Evolutionary conservation across 768 basidiomycete genomes (phyloP), one percentile per base, ranked within the genome.

Genomic region (Pholiota conissans): DNA sequence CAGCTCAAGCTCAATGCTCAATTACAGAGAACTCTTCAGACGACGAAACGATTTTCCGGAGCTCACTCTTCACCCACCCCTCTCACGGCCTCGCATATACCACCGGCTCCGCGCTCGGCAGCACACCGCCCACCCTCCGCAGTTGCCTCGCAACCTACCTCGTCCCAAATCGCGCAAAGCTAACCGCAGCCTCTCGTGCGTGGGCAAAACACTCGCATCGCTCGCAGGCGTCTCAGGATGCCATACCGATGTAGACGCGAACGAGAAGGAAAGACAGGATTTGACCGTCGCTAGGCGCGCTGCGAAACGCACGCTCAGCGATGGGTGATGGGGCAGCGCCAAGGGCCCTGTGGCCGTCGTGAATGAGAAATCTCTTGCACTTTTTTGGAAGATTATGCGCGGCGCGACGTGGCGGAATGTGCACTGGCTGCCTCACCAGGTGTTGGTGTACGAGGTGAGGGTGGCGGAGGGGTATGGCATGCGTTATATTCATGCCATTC

Each of bases 131-230:
- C 2, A 75, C 78, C 0, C 62, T 65, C 3, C 73, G 79, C n/a
- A 67, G 67, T 6, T 87, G 86, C 64, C 75, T 83, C 5, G 66
- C 70, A 11, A 84, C 85, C 1, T 88, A 84, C 65, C 68, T 76
- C 3, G 60, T 74, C 20, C 70, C 79, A 3, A 86, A 84, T 59
- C 79, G 66, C 18, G 79, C 71, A 30, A 78, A 74, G 1, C 75
- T 88, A 40, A 83, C 76, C 2, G 79, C 81, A 3, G 86, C 86
- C 13, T 81, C 84, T 1, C 79, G 84, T 26, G 85, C 86, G 5
- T 88, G 85, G 85, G 78, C 84, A 2, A 88, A 88, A 60, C 86
- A 88, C 60, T 77, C 79, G 1, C 85, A 85, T 59, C 74, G 86
- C 24, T 87, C 85, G 26, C 68, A 66, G 37, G 56, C 71, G 1